Base-by-base conservation (phyloP, 345 rosid species). In the Brassica rapa region DNA sequence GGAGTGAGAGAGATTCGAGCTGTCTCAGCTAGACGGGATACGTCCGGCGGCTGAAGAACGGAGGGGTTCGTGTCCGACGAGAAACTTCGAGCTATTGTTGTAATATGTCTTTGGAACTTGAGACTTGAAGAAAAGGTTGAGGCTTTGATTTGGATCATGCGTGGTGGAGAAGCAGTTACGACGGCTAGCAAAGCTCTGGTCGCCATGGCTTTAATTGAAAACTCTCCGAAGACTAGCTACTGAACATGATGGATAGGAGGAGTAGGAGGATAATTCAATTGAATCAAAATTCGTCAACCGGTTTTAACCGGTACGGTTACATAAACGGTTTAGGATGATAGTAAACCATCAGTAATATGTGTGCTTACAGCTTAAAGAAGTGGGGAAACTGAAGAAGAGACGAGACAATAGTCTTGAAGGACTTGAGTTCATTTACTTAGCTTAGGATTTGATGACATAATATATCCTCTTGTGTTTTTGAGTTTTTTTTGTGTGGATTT, bases 1-100 rank as follows among this genome's bases (percentile, higher is more conserved):
- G 90, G 88, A 49, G 90, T 78, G 57, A 93, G 88, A 43, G 94
- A 89, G 77, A 93, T 91, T 65, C 97, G 89, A 77, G 98, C 94
- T 53, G 89, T 91, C 79, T 90, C 83, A 5, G 98, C 96, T 72
- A 91, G 82, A 71, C 85, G 87, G 33, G 87, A 72, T 7, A 91
- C 75, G 65, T 91, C 97, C 2, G 93, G 94, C 5, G 91, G 88
- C 75, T 83, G 81, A 81, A 89, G 90, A 78, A 77, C 83, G 19
- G 90, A 83, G n/a, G 82, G 29, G 14, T 62, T 66, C 0, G 68
- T 3, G 16, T 83, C 69, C 21, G 85, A 68, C 32, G 96, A 87
- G 80, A 60, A 85, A 63, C 75, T 53, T 15, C 81, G 79, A 74
- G 64, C 66, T 55, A 64, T 0, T 19, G 21, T 30, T 66, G 72